Evolutionary conservation across 2,329 filamentous ascomycete species (phyloP), one percentile per base, ranked within the genome.

Genomic region (Alternaria longipes): DNA sequence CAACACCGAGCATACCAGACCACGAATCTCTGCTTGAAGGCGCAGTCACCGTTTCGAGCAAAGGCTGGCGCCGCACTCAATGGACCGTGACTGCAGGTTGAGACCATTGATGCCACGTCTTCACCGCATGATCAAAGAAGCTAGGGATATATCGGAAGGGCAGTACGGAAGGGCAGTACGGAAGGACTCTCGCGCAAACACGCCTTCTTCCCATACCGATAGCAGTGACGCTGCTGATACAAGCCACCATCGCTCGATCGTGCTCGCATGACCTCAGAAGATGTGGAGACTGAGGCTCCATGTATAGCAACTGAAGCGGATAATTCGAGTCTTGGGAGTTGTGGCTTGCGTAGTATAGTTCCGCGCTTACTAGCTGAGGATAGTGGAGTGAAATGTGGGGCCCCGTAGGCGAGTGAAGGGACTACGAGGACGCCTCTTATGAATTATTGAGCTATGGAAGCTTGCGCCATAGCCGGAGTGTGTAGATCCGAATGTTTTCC

Each of bases 31-130:
- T 60, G 0, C 61, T 77, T 8, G 65, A 68, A 44, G 73, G 73
- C 20, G 73, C 67, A 8, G 64, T 72, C 46, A 77, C 73, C 4
- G 67, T 67, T 5, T 72, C 74, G 3, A 71, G 60, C 26, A 67
- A 72, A 51, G 74, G 74, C 47, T 77, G 75, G 75, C 67, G 74
- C 46, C 71, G 75, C 18, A 76, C 75, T 28, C 71, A 77, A 54
- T 78, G 76, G 76, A 74, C 71, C 4, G 71, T 78, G 5, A 57
- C 65, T 26, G 70, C 72, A 47, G 68, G 67, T 26, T 77, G 74
- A 78, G 63, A 14, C 20, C 50, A 3, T 26, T 24, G 30, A 42
- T 32, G 49, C 40, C 6, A 24, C 56, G 53, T 49, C 14, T 34
- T 18, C 30, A 57, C 26, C 45, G 46, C 51, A 47, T 46, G 8